Conservation (phyloP, 352 stramenopile species). For the Phytophthora cryptogea region DNA sequence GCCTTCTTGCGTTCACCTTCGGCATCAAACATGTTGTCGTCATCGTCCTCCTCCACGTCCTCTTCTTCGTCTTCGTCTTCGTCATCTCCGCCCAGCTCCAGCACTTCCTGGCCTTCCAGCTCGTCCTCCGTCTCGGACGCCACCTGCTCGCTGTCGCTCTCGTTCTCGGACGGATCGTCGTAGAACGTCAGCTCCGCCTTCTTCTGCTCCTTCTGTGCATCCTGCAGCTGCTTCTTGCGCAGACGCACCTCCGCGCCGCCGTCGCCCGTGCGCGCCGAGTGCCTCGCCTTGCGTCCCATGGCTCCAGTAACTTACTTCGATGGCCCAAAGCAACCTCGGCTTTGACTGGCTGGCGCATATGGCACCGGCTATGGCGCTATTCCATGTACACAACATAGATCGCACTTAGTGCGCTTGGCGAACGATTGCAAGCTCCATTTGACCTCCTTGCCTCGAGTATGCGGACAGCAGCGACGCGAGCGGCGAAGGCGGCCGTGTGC, state of each 20-base stretch:
- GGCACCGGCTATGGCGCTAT: not conserved
- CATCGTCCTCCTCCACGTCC: conserved; percentile 45
- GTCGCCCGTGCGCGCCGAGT: conserved; percentile 77
- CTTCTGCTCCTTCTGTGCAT: conserved; percentile 60
- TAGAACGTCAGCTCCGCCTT: conserved; percentile 82
- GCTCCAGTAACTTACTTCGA: conserved; percentile 4
- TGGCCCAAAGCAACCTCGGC: conserved; percentile 3
- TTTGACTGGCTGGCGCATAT: conserved; percentile 28
- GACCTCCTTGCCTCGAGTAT: conserved; percentile 6
- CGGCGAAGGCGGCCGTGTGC: conserved; percentile 9
- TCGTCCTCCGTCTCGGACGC: conserved; percentile 70
- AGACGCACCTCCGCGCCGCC: conserved; percentile 73
- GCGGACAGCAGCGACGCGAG: conserved; percentile 14
- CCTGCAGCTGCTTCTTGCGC: conserved; percentile 67
- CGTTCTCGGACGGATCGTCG: conserved; percentile 81
- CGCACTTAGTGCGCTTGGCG: not conserved
- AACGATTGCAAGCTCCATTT: not conserved
- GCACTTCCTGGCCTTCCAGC: conserved; percentile 64
- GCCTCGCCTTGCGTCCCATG: conserved; percentile 77
- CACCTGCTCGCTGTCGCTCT: conserved; percentile 57
- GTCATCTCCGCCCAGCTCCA: conserved; percentile 63
- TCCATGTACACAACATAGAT: not conserved
- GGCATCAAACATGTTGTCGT: conserved; percentile 57
- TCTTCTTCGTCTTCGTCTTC: conserved; percentile 48
- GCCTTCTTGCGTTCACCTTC: conserved; percentile 73